Base-by-base conservation (phyloP, 139 green algal genomes). In the Volvox africanus region DNA sequence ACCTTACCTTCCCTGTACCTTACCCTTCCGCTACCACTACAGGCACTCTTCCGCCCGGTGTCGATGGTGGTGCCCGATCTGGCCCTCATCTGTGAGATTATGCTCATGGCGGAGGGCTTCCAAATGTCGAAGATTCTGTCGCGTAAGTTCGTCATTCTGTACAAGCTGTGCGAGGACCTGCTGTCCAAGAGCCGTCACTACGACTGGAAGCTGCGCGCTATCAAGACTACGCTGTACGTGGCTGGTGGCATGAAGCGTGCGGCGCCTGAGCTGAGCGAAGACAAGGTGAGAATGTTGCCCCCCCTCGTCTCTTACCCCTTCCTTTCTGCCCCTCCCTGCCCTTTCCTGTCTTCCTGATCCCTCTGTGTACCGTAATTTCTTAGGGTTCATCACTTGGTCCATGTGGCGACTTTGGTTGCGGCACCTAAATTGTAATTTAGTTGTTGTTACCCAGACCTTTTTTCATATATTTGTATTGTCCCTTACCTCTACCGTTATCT, bases 51-150 rank as follows among this genome's bases (percentile, higher is more conserved):
- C 95, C 92, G 96, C 61, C 96, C 96, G 87, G 97, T 98, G 93
- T 97, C 96, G 30, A 96, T 98, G 21, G 96, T 98, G 93, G 96
- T 98, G 93, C 96, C 96, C n/a, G 96, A 98, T 88, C 89, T 96
- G 21, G 95, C 97, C 93, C 94, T 98, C 33, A 98, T 98, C 89
- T 97, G 97, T 94, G 96, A 98, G 94, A 98, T 97, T 89, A 98
- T 98, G 96, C 95, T 98, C 87, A 98, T 98, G 96, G 96, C 96
- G 20, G 96, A 97, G 92, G 96, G 96, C 83, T 97, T 97, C 89
- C 95, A 97, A 32, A 94, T 97, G 92, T 95, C 96, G 22, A 96
- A 97, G 91, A 96, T 97, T 89, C 94, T 98, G 65, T 95, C 96
- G 32, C 97, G 97, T 94, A 98, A 98, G 93, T 98, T 98, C 93